Evolutionary conservation across 2,329 filamentous ascomycete genomes (phyloP), one percentile per base, ranked within the genome.

Genomic region (Colletotrichum sp.): DNA sequence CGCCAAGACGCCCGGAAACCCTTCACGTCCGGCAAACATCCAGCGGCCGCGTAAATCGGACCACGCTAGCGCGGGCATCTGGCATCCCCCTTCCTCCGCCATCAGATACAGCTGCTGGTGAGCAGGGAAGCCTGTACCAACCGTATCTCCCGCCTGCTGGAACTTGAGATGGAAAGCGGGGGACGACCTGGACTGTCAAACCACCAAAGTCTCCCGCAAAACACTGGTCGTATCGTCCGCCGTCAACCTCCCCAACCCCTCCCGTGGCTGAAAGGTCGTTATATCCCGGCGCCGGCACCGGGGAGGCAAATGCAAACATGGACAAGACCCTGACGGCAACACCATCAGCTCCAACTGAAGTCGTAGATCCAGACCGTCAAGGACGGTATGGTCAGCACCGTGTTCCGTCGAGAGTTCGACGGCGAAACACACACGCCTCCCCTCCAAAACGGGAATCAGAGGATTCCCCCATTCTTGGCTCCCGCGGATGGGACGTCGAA

Each of bases 391-490:
- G n/a, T 22, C 48, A 58, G 15, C 69, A 43, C 43, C 27, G 61
- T 32, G 43, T 60, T 30, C 25, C 62, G 62, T 32, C 25, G 27
- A 70, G 28, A 66, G 67, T 75, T 75, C 55, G 39, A 16, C 64
- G 43, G 27, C 73, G 70, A 75, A 75, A 75, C 73, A 34, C 16
- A 15, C 73, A 73, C 68, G 52, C 73, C 55, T 56, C 43, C 73
- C 73, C 43, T 27, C 68, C 22, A 72, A 64, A 72, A 32, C 55
- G 55, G 56, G 43, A 25, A 30, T 18, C 27, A 64, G 13, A 22
- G 55, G 34, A 66, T 61, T 34, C 16, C 43, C 43, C 34, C 16
- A 12, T 25, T 67, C 27, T 58, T 75, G 69, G 64, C 30, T 39
- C 39, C 60, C 56, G 22, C 27, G 39, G 8, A 16, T 39, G 27